These are phyloP conservation scores for Monosporozyma siamensis DNA, from an alignment of 805 yeast species.

Conservation along the genomic window DNA sequence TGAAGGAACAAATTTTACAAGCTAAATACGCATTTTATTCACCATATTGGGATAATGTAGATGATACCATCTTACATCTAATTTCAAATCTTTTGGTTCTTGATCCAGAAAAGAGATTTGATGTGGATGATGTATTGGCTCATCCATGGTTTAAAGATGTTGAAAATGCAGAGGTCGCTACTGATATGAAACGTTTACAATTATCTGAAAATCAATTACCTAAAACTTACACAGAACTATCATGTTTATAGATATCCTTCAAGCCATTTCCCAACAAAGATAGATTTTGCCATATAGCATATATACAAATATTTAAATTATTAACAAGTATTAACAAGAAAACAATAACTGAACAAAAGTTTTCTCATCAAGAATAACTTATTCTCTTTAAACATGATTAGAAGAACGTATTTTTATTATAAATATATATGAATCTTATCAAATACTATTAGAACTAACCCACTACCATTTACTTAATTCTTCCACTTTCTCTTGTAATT, in stretches of 20 bases:
- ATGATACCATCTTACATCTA: conserved; percentile 55
- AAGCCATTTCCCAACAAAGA: too few species aligned
- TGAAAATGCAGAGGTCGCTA: conserved; percentile 8
- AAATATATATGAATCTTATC: neutral
- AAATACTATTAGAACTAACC: neutral
- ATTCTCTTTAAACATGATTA: too few species aligned
- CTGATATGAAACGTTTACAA: conserved; percentile 22
- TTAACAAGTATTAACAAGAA: too few species aligned
- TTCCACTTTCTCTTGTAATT: conserved; percentile 31
- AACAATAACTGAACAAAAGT: too few species aligned
- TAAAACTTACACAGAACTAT: conserved; percentile 33
- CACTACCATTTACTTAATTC: conserved; percentile 35
- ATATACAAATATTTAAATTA: conserved; percentile 1
- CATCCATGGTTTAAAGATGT: conserved; percentile 71
- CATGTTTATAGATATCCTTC: conserved; percentile 12
- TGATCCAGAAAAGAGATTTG: conserved; percentile 61
- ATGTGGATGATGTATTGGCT: conserved; percentile 71
- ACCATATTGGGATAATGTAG: conserved; percentile 70
- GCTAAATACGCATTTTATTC: conserved; percentile 68
- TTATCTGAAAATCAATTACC: conserved; percentile 26
- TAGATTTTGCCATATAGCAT: too few species aligned
- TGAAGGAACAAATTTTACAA: conserved; percentile 61
- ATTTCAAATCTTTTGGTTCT: conserved; percentile 53
- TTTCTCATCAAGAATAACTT: too few species aligned
- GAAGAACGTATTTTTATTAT: too few species aligned